Percentiles rank a stretch among this genome's conserved stretches.
phyloP scores from a whole-genome alignment of 2,329 filamentous ascomycete genomes.

The Xylaria hypoxylon region DNA sequence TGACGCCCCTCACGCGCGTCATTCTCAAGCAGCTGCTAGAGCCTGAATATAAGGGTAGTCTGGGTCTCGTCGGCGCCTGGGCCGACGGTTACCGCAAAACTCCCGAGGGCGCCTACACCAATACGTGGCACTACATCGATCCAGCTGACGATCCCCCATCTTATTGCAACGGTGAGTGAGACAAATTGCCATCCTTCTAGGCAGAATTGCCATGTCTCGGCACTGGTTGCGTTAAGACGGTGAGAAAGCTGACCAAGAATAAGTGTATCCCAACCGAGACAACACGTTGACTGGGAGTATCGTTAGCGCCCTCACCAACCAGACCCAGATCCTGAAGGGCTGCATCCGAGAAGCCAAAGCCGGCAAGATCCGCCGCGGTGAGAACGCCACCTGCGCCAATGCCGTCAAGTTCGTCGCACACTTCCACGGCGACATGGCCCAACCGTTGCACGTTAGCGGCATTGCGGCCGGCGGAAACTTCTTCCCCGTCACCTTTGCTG shows the following conservation, averaged over 20 bases:
- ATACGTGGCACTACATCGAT: slow-evolving; percentile 57
- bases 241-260: slow-evolving; percentile 3
- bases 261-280: slow-evolving; percentile 53
- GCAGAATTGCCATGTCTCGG: neutral
- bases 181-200: neutral
- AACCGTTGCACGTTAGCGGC: slow-evolving; percentile 57
- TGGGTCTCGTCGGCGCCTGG: slow-evolving; percentile 56
- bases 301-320: slow-evolving; percentile 46
- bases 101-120: slow-evolving; percentile 51
- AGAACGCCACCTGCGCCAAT: slow-evolving; percentile 36
- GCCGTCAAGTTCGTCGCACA: slow-evolving; percentile 53
- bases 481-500: slow-evolving; percentile 59
- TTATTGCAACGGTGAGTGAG: slow-evolving; percentile 47
- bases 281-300: slow-evolving; percentile 51
- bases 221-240: neutral
- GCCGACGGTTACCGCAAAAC: slow-evolving; percentile 55
- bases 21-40: slow-evolving; percentile 52
- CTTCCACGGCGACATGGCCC: slow-evolving; percentile 61
- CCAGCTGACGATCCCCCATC: slow-evolving; percentile 54
- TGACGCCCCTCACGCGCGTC: slow-evolving; percentile 36
- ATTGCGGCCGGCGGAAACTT: slow-evolving; percentile 60
- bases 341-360: slow-evolving; percentile 38
- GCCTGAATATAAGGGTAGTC: slow-evolving; percentile 47
- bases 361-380: slow-evolving; percentile 37
- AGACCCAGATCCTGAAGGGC: slow-evolving; percentile 42